Base-by-base conservation (phyloP, 75 land plant genomes). In the Gnetum montanum region DNA sequence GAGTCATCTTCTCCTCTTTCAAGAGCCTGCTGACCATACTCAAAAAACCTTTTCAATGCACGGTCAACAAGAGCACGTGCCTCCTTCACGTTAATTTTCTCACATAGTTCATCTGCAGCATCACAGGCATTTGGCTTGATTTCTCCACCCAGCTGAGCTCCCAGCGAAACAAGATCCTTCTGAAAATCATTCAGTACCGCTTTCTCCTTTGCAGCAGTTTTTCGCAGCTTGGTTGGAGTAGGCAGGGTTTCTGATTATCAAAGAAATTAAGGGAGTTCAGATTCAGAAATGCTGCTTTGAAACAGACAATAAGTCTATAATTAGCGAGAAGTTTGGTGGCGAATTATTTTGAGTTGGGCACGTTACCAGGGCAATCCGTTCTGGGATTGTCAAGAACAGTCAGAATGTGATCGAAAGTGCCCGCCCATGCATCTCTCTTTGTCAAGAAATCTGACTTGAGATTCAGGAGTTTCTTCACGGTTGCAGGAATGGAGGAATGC, bases 401-500 rank as follows among this genome's bases (percentile, higher is more conserved):
- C 34, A 92, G 49, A 33, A 84, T 49, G 57, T 49, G 36, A 43
- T 93, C 98, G 34, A 93, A 88, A 6, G 94, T 74, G 5, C 86
- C 98, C 7, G 98, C 98, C 98, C 98, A 93, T 25, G 69, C 90
- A 58, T 88, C 98, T 26, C 98, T 77, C 57, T 72, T 72, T 5
- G 89, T 88, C 31, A 93, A 68, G 57, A 69, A 85, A 4, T 67
- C 55, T 27, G 79, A 65, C 44, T 71, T 70, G 37, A 92, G 81
- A 56, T 82, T 77, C 71, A 87, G 87, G 5, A 92, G 77, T 65
- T 87, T 92, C 67, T 82, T 78, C 8, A 91, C 83, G 0, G 96
- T 90, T 23, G 96, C 96, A n/a, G 96, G 78, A 3, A 90, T 74
- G 1, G 96, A 90, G 0, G 97, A 91, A 57, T 91, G 97, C 80